A percentile compares a stretch with the other conserved stretches of the same genome.
These are phyloP conservation scores for Microglena sp. DNA, from an alignment of 139 green algal genomes.

Conservation along the genomic window DNA sequence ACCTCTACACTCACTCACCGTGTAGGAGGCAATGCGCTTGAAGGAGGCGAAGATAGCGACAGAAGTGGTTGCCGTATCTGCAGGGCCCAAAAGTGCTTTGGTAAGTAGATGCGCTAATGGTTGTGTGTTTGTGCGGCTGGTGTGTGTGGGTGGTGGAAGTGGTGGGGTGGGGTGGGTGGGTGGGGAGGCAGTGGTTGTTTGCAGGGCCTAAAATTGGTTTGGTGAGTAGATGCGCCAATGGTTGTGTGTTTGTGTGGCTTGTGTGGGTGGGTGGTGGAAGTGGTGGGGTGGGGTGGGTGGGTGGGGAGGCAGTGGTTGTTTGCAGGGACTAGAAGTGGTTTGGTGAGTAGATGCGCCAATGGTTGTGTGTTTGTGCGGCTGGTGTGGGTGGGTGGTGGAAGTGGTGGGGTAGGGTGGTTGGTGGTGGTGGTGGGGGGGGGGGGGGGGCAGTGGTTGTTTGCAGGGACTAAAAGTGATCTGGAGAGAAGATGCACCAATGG, in stretches of 20 bases:
- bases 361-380: background rate
- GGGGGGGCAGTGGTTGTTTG: background rate
- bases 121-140: background rate
- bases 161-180: too few species aligned
- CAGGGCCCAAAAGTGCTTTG: constrained; percentile 63
- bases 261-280: too few species aligned
- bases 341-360: too few species aligned
- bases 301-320: too few species aligned
- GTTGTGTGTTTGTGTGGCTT: background rate
- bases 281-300: too few species aligned
- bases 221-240: background rate
- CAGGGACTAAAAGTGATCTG: too few species aligned
- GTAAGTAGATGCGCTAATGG: constrained; percentile 20
- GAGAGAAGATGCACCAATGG: too few species aligned
- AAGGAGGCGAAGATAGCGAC: constrained; percentile 58
- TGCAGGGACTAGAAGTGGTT: too few species aligned
- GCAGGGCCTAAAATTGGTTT: too few species aligned
- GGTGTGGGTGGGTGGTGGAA: background rate
- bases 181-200: too few species aligned
- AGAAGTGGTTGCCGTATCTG: constrained; percentile 77
- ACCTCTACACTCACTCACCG: too few species aligned
- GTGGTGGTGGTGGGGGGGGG: background rate
- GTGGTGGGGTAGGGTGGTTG: background rate
- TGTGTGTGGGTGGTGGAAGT: too few species aligned
- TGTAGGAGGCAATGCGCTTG: constrained; percentile 78